Base-by-base conservation (phyloP, 306 rosid genomes). In the Ammopiptanthus mongolicus region DNA sequence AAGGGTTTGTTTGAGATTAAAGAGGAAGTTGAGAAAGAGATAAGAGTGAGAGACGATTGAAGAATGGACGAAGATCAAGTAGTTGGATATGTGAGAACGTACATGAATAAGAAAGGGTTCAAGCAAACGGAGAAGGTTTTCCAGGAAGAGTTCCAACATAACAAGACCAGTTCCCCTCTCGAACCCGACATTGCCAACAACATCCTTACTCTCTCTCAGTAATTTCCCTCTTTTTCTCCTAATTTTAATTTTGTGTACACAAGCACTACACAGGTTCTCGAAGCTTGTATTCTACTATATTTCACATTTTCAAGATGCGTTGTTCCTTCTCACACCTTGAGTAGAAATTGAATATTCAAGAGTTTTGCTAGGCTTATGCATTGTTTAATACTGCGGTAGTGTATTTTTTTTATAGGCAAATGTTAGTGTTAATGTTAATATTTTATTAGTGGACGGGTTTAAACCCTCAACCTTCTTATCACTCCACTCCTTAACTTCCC, bases 81-180 rank as follows among this genome's bases (percentile, higher is more conserved):
- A 21, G 74, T 78, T 64, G 89, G 88, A 23, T 89, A 78, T 31
- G 97, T 93, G 0, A 37, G 82, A 0, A 91, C 84, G 14, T 89
- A 79, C 73, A 48, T 88, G 82, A 91, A 85, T 93, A 89, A 83
- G 85, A 91, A 85, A 78, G 96, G 96, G 31, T 87, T 93, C 59
- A 87, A 86, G 53, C 90, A 91, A 31, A 73, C 96, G 0, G 96
- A 91, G 82, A 86, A 86, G 69, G 85, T 89, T 77, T 87, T 93
- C 6, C 96, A 81, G 23, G 92, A 93, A 65, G 96, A 91, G 29
- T 83, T 88, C 22, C 84, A 82, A 42, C 83, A 74, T 2, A 84
- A 61, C 80, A 87, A 83, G 75, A 75, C 22, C 63, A 78, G 5
- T 42, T 78, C 91, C 19, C 75, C 73, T 53, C 64, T 81, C 25